phyloP scores from a whole-genome alignment of 1,284 basidiomycete species.

The Ceratobasidium sp. region DNA sequence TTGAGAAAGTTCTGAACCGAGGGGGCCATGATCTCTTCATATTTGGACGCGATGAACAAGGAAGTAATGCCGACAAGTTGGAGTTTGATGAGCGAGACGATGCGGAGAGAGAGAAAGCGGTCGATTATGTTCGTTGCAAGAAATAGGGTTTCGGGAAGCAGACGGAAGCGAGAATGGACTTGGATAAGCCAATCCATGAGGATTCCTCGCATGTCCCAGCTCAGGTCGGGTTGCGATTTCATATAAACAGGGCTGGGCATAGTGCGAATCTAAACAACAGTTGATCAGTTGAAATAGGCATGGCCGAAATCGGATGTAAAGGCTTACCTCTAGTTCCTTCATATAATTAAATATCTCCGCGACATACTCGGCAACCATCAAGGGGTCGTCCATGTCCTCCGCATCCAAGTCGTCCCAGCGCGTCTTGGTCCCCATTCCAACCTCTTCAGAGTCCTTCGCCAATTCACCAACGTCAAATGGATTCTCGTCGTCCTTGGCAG shows the following conservation, averaged over 20 bases:
- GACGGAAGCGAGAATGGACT: slow-evolving; percentile 91
- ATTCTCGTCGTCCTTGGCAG: slow-evolving; percentile 18
- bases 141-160: slow-evolving; percentile 96
- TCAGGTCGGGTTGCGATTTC: slow-evolving; percentile 87
- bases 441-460: not conserved
- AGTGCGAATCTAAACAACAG: slow-evolving; percentile 58
- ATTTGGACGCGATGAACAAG: slow-evolving; percentile 93
- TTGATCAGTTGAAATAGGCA: slow-evolving; percentile 19
- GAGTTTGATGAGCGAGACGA: slow-evolving; percentile 90
- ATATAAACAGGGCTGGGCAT: slow-evolving; percentile 92
- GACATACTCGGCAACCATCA: slow-evolving; percentile 98
- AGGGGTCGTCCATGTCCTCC: slow-evolving; percentile 92
- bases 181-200: slow-evolving; percentile 98
- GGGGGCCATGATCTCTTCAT: slow-evolving; percentile 95
- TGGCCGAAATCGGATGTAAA: not conserved
- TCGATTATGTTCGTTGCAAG: slow-evolving; percentile 95
- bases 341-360: slow-evolving; percentile 94
- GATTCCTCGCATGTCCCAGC: slow-evolving; percentile 94
- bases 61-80: slow-evolving; percentile 97
- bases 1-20: slow-evolving; percentile 87
- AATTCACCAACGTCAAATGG: slow-evolving; percentile 16
- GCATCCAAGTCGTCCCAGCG: slow-evolving; percentile 86
- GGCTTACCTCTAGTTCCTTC: slow-evolving; percentile 67
- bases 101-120: slow-evolving; percentile 90
- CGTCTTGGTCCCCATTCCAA: not conserved